These are phyloP conservation scores for Arthroderma sp. DNA, from an alignment of 2,329 filamentous ascomycete genomes.

Conservation along the genomic window DNA sequence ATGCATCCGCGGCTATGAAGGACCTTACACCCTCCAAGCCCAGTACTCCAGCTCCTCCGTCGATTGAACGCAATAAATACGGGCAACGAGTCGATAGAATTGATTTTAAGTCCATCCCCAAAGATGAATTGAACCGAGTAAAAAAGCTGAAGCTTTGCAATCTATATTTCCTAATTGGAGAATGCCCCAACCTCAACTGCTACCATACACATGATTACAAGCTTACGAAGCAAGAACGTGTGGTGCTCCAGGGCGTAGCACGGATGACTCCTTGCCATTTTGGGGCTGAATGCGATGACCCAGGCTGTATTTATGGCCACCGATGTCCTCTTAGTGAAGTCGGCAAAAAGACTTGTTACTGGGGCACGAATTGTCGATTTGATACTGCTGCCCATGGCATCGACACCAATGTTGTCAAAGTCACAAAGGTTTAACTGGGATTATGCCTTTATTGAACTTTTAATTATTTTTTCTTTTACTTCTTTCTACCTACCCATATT, in stretches of 20 bases:
- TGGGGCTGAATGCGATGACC: conserved; percentile 44
- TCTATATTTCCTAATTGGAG: conserved; percentile 44
- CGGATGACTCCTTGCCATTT: conserved; percentile 51
- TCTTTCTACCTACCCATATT: too few species aligned
- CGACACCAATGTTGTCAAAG: conserved; percentile 42
- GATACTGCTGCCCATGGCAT: conserved; percentile 44
- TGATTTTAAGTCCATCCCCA: conserved; percentile 37
- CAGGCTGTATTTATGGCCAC: conserved; percentile 52
- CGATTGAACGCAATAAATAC: conserved; percentile 43
- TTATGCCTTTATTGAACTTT: conserved; percentile 2
- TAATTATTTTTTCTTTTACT: not conserved
- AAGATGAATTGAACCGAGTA: conserved; percentile 44
- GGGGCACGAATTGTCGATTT: conserved; percentile 47
- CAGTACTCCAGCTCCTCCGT: conserved; percentile 16
- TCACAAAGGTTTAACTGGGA: conserved; percentile 9
- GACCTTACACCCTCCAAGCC: conserved; percentile 24
- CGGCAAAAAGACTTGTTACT: conserved; percentile 43
- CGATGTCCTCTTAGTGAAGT: conserved; percentile 43
- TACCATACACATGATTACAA: conserved; percentile 42
- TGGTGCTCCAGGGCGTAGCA: conserved; percentile 44
- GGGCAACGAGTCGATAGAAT: conserved; percentile 47
- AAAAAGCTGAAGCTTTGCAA: conserved; percentile 53
- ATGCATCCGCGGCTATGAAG: conserved; percentile 27
- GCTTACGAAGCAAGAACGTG: conserved; percentile 39
- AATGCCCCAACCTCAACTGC: conserved; percentile 45